Base-by-base conservation (phyloP, 805 yeast species). In the Brettanomyces anomalus region DNA sequence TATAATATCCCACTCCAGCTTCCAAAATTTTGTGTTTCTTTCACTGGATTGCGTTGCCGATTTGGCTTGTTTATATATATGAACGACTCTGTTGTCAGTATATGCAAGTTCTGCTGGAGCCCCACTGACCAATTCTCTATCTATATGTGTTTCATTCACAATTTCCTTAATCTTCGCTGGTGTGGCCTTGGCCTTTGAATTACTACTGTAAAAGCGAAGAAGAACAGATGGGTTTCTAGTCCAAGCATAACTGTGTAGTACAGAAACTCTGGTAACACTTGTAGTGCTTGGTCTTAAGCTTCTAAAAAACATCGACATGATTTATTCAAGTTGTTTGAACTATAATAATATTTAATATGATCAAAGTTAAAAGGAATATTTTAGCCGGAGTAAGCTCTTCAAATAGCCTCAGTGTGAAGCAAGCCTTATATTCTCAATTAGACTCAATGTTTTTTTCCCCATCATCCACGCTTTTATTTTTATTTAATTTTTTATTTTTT, bases 31-130 rank as follows among this genome's bases (percentile, higher is more conserved):
- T 16, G 74, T 70, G 54, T 75, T 72, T 53, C 68, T 66, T 16
- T 53, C 54, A 11, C 89, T 86, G 31, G 85, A 77, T 66, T 85
- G 95, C 15, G 89, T 85, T 33, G 95, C 94, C 14, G 86, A 70
- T 63, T 83, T 82, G 47, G 87, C 64, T 57, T 82, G 87, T 61
- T 81, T 74, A 64, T 70, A 85, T 57, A 85, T 85, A 60, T 90
- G 75, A 5, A 81, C 94, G 19, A 78, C 71, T 62, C 95, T 74
- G 35, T 48, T 47, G 38, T 55, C 52, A 43, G 71, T 67, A 17
- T 77, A 66, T 24, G 70, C 56, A 40, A 83, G 64, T 43, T 79
- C 90, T 36, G 57, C 57, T 42, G 95, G 95, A 10, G 95, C 94
- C 13, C 95, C 95, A 45, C 83, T 76, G 43, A 81, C 66, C 31